A percentile compares a stretch with the other conserved stretches of the same genome.
phyloP scores from a whole-genome alignment of 2,329 filamentous ascomycete genomes.

The Lasiodiplodia sp. region DNA sequence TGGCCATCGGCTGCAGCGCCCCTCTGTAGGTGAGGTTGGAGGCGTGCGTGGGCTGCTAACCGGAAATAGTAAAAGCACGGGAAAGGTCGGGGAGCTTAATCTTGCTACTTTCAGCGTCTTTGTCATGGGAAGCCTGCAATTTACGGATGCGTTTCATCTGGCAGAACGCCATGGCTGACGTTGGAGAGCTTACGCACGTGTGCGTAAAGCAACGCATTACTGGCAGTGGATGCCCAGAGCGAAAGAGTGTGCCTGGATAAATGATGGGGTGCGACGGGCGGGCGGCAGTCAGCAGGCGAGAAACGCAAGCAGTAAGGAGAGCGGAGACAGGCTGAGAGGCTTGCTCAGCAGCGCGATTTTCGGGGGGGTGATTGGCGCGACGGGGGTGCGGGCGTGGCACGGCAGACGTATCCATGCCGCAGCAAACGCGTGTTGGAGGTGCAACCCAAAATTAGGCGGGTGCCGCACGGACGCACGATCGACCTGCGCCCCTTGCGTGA shows the following conservation, averaged over 20 bases:
- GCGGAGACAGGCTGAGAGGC: slow-evolving; percentile 7
- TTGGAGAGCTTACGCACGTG: not conserved
- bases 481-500: slow-evolving; percentile 21
- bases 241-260: not conserved
- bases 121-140: not conserved
- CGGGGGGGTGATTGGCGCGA: slow-evolving; percentile 7
- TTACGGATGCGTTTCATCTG: no score
- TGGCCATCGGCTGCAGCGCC: no score
- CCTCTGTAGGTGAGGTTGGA: no score
- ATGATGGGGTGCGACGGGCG: not conserved
- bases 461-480: slow-evolving; percentile 9
- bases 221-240: not conserved
- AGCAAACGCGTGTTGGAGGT: not conserved
- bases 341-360: slow-evolving; percentile 16
- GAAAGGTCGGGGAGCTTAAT: no score
- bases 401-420: not conserved
- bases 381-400: slow-evolving; percentile 21
- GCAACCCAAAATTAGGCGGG: slow-evolving; percentile 20
- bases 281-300: slow-evolving; percentile 5
- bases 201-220: not conserved
- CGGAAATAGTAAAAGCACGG: no score
- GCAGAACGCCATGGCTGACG: no score
- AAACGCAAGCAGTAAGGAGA: slow-evolving; percentile 17
- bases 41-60: no score
- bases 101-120: no score